phyloP scores from a whole-genome alignment of 495 filamentous ascomycete genomes.

The Evansstolkia leycettana region DNA sequence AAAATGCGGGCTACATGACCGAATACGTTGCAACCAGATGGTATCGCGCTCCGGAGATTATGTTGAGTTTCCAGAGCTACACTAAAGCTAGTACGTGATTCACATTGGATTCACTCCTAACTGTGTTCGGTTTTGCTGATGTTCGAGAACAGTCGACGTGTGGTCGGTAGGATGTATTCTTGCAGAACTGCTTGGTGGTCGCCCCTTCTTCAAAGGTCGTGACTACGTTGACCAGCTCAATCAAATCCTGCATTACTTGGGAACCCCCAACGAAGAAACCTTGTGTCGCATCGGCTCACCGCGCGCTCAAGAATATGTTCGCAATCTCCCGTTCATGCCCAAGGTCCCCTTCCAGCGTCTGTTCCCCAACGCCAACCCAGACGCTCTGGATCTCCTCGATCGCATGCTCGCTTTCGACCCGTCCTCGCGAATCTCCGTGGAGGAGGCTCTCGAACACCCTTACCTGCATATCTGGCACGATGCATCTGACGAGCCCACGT shows the following conservation, averaged over 20 bases:
- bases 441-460: slow-evolving; percentile 86
- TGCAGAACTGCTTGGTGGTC: slow-evolving; percentile 87
- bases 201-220: slow-evolving; percentile 97
- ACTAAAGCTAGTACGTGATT: slow-evolving; percentile 90
- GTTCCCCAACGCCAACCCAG: slow-evolving; percentile 91
- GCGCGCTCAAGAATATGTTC: slow-evolving; percentile 94
- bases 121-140: too few species aligned
- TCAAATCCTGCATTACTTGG: slow-evolving; percentile 96
- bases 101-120: neutral
- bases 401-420: slow-evolving; percentile 97
- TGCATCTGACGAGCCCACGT: slow-evolving; percentile 85
- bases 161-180: slow-evolving; percentile 99
- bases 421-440: slow-evolving; percentile 78
- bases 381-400: slow-evolving; percentile 89
- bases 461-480: slow-evolving; percentile 99
- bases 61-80: slow-evolving; percentile 99
- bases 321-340: slow-evolving; percentile 91
- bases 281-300: slow-evolving; percentile 89
- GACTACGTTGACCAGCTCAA: slow-evolving; percentile 99
- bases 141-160: slow-evolving; percentile 65
- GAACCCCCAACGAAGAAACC: slow-evolving; percentile 91
- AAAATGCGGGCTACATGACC: slow-evolving; percentile 99
- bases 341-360: slow-evolving; percentile 80
- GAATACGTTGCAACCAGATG: slow-evolving; percentile 98
- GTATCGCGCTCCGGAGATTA: slow-evolving; percentile 98